Conservation (phyloP, 2,329 filamentous ascomycete species). For the Curvularia spicifera region DNA sequence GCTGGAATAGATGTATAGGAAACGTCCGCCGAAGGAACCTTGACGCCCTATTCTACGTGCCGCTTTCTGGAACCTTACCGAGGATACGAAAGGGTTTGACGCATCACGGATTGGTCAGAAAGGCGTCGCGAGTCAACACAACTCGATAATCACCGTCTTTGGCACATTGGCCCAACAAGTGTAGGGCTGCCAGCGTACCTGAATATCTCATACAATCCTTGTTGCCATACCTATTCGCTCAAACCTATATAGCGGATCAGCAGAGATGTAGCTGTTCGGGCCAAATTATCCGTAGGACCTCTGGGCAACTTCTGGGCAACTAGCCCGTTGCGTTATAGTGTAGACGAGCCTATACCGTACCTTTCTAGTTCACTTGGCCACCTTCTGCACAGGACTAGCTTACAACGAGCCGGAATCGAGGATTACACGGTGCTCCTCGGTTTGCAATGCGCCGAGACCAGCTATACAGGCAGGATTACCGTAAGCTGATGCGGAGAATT, state of each 20-base stretch:
- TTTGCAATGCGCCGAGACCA: slow-evolving; percentile 1
- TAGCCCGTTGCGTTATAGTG: neutral
- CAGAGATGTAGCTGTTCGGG: neutral
- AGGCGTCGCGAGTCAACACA: neutral
- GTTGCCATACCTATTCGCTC: neutral
- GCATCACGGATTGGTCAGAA: neutral
- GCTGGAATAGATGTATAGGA: neutral
- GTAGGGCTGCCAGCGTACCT: neutral
- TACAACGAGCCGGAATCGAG: neutral
- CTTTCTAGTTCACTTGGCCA: neutral
- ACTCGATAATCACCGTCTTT: neutral
- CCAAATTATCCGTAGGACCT: neutral
- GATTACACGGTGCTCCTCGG: neutral
- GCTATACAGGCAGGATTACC: slow-evolving; percentile 2
- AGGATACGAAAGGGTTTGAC: neutral
- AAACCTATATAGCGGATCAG: neutral
- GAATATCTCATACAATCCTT: neutral
- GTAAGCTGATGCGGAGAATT: slow-evolving; percentile 5
- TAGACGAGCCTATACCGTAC: neutral
- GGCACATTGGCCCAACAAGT: neutral
- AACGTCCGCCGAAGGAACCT: too few relatives aligned
- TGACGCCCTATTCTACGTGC: neutral
- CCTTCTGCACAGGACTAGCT: neutral
- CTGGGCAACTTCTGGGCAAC: neutral
- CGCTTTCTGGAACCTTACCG: neutral